phyloP scores from a whole-genome alignment of 1,284 basidiomycete genomes.

The Trametes sp. region DNA sequence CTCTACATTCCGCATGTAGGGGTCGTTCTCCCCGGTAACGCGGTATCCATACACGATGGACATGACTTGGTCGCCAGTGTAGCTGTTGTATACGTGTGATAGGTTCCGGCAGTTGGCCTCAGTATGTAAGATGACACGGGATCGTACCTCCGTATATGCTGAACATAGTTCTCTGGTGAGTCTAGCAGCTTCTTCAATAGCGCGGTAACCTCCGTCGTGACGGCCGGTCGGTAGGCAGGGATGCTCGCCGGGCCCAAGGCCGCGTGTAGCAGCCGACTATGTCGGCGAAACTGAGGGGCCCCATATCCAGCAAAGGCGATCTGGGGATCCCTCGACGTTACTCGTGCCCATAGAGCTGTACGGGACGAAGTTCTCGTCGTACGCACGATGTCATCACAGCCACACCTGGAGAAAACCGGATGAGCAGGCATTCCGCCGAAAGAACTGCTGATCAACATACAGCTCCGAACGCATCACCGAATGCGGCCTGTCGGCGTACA shows the following conservation, averaged over 20 bases:
- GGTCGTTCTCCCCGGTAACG: not conserved
- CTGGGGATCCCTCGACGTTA: conserved; percentile 37
- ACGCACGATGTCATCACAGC: not conserved
- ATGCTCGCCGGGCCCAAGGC: conserved; percentile 63
- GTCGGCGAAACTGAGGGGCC: conserved; percentile 59
- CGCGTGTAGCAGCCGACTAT: conserved; percentile 66
- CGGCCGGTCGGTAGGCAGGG: conserved; percentile 61
- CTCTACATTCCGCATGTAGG: conserved; percentile 57
- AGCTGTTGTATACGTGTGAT: not conserved
- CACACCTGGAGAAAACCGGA: not conserved
- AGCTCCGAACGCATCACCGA: conserved; percentile 70
- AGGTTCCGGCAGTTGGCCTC: too few species aligned
- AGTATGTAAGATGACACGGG: too few species aligned
- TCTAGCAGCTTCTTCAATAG: conserved; percentile 41
- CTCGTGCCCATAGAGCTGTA: not conserved
- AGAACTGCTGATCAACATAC: conserved; percentile 33
- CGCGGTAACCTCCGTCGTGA: conserved; percentile 53
- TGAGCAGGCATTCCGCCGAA: too few species aligned
- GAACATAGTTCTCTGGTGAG: conserved; percentile 39
- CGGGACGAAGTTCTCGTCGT: not conserved
- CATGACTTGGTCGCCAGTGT: conserved; percentile 1
- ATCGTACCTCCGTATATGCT: conserved; percentile 37
- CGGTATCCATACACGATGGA: conserved; percentile 8
- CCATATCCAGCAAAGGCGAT: conserved; percentile 71
- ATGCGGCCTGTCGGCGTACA: conserved; percentile 73